Evolutionary conservation across 2,329 filamentous ascomycete genomes (phyloP).

Genomic region (Stagonosporopsis vannaccii): DNA sequence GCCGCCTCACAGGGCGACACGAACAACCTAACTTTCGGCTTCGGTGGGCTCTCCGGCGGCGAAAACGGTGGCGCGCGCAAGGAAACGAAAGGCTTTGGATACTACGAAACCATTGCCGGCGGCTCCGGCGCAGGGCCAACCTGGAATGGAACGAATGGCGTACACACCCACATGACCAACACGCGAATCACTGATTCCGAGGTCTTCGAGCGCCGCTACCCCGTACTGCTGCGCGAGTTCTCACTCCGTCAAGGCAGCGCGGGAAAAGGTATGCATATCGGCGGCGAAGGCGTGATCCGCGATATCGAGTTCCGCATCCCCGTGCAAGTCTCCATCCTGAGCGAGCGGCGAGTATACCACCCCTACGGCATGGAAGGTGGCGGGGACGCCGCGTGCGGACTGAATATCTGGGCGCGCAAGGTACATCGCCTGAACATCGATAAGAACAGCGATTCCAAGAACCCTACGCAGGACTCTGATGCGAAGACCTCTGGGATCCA

Average conservation of each 20-base stretch:
- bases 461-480: constrained; percentile 26
- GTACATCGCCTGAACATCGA: constrained; percentile 53
- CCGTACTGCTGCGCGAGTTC: constrained; percentile 76
- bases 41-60: constrained; percentile 62
- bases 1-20: constrained; percentile 81
- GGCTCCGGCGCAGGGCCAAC: constrained; percentile 75
- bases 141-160: constrained; percentile 77
- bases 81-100: constrained; percentile 79
- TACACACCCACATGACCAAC: constrained; percentile 89
- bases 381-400: constrained; percentile 76
- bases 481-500: constrained; percentile 54
- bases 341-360: constrained; percentile 75
- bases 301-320: constrained; percentile 84
- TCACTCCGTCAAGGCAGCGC: constrained; percentile 68
- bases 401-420: constrained; percentile 86
- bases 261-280: constrained; percentile 69
- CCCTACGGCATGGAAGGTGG: constrained; percentile 88
- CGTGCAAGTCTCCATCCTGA: constrained; percentile 79
- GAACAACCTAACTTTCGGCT: constrained; percentile 87
- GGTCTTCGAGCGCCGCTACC: constrained; percentile 79
- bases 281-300: constrained; percentile 78
- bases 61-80: constrained; percentile 42
- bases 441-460: constrained; percentile 32
- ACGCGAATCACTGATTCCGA: constrained; percentile 83
- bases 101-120: constrained; percentile 86